These are phyloP conservation scores for Rugiboletus extremiorientalis DNA, from an alignment of 1,284 basidiomycete species.

Conservation along the genomic window DNA sequence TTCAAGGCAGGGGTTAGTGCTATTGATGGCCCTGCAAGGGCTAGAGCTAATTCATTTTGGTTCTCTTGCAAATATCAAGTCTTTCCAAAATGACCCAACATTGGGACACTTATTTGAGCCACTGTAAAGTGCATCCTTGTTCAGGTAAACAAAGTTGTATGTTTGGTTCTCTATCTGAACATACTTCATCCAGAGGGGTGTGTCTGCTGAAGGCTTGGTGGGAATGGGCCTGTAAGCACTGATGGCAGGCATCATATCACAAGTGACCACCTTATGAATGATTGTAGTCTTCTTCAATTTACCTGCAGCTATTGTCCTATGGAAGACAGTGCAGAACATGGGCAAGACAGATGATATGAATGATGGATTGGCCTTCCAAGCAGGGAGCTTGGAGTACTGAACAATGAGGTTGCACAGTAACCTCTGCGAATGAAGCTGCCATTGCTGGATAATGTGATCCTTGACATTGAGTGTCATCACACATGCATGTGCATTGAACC, in stretches of 20 bases:
- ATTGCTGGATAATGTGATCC: not conserved
- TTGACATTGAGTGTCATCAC: not conserved
- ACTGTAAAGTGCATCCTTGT: not conserved
- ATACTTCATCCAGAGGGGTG: no score
- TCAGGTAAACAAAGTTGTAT: not conserved
- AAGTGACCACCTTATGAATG: not conserved
- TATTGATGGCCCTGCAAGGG: no score
- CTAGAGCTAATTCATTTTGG: no score
- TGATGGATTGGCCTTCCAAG: not conserved
- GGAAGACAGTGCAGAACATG: not conserved
- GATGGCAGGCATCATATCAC: not conserved
- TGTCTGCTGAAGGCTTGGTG: no score
- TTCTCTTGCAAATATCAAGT: no score
- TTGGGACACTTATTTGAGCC: no score
- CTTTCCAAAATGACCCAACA: no score
- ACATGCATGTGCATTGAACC: not conserved
- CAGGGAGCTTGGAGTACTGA: not conserved
- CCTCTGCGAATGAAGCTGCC: not conserved
- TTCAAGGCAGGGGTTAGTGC: no score
- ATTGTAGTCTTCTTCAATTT: no score
- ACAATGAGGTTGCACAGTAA: not conserved
- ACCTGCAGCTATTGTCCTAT: no score
- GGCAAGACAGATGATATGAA: not conserved
- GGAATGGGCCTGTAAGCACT: no score
- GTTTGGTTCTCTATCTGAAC: no score